A percentile compares a stretch with the other conserved stretches of the same genome.
These are phyloP conservation scores for Perkinsus olseni DNA, from an alignment of 169 alveolate genomes.

Conservation along the genomic window DNA sequence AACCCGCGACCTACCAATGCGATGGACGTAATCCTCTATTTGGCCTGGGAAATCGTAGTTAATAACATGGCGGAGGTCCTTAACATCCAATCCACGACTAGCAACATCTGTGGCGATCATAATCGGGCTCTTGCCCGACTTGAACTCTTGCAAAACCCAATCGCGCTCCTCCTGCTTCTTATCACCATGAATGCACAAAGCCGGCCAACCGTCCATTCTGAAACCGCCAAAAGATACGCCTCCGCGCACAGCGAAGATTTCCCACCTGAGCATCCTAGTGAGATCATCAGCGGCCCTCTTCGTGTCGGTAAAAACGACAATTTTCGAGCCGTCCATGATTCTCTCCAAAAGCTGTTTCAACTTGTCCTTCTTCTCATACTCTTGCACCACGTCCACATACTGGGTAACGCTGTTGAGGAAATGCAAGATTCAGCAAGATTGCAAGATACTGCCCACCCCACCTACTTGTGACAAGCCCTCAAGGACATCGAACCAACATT, in stretches of 20 bases:
- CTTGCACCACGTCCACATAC: slow-evolving; percentile 48
- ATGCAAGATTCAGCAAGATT: neutral
- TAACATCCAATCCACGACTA: slow-evolving; percentile 96
- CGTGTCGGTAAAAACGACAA: slow-evolving; percentile 75
- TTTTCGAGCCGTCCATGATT: slow-evolving; percentile 63
- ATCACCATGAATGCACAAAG: slow-evolving; percentile 94
- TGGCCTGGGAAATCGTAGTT: slow-evolving; percentile 97
- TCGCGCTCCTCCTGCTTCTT: slow-evolving; percentile 85
- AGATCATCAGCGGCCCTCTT: slow-evolving; percentile 55
- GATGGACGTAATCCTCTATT: slow-evolving; percentile 94
- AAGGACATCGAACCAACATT: slow-evolving; percentile 85
- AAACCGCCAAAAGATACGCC: neutral
- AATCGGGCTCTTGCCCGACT: slow-evolving; percentile 83
- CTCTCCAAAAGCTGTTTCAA: slow-evolving; percentile 45
- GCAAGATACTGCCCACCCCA: neutral
- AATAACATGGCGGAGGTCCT: slow-evolving; percentile 87
- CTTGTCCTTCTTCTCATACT: slow-evolving; percentile 42
- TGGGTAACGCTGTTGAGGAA: neutral
- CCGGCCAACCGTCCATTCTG: slow-evolving; percentile 78
- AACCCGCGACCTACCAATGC: slow-evolving; percentile 83
- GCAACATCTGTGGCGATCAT: slow-evolving; percentile 99
- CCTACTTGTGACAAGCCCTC: slow-evolving; percentile 69
- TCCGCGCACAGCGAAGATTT: slow-evolving; percentile 9
- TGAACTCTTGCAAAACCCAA: slow-evolving; percentile 86
- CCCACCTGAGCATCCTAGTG: neutral